phyloP scores from a whole-genome alignment of 2,329 filamentous ascomycete species.

The Teratosphaeria nubilosa region DNA sequence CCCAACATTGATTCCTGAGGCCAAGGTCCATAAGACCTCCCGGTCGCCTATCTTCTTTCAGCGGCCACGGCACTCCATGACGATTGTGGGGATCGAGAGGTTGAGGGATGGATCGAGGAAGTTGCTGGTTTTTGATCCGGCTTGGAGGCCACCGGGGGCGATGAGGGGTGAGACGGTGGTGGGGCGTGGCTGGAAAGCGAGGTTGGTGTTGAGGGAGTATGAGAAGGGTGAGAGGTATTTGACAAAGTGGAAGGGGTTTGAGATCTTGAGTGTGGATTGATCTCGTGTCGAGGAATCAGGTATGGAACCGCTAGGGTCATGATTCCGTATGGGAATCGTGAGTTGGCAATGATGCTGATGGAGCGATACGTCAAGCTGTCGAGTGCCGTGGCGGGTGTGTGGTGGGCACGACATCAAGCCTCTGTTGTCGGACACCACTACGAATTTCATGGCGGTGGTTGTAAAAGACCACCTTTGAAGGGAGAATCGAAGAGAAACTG shows the following conservation, averaged over 20 bases:
- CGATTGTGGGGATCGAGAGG: constrained; percentile 74
- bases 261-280: constrained; percentile 37
- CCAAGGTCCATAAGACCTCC: constrained; percentile 50
- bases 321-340: no score
- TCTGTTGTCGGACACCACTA: no score
- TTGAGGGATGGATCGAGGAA: constrained; percentile 53
- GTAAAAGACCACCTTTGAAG: no score
- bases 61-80: constrained; percentile 80
- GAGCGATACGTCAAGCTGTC: no score
- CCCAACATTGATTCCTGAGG: constrained; percentile 30
- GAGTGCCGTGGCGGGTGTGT: no score
- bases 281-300: neutral
- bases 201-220: constrained; percentile 51
- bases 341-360: no score
- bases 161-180: constrained; percentile 42
- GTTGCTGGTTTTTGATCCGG: constrained; percentile 79
- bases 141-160: constrained; percentile 57
- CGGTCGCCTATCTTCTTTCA: constrained; percentile 83
- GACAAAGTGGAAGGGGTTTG: constrained; percentile 62
- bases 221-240: constrained; percentile 60
- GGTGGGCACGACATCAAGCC: no score
- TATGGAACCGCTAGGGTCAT: no score
- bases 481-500: no score
- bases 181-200: constrained; percentile 28
- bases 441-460: no score